A percentile compares a stretch with the other conserved stretches of the same genome.
These are phyloP conservation scores for Talaromyces funiculosus DNA, from an alignment of 2,329 filamentous ascomycete species.

Conservation along the genomic window DNA sequence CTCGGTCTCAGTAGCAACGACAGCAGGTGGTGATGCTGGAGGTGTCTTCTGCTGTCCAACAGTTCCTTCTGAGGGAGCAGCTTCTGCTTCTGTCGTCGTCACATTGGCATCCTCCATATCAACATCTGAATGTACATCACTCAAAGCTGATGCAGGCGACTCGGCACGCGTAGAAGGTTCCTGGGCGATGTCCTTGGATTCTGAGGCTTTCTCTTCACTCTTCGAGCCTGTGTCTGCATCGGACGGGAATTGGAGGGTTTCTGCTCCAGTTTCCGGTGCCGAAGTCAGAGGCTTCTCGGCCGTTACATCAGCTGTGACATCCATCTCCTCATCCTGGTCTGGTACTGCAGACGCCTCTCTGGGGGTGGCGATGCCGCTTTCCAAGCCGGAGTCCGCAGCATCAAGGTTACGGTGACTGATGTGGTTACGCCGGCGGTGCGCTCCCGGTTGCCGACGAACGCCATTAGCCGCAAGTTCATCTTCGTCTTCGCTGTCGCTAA, in stretches of 20 bases:
- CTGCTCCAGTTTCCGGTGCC: slow-evolving; percentile 25
- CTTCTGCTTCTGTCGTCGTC: slow-evolving; percentile 17
- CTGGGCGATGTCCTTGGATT: slow-evolving; percentile 26
- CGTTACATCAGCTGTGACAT: slow-evolving; percentile 30
- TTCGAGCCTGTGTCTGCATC: slow-evolving; percentile 26
- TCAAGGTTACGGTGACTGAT: slow-evolving; percentile 57
- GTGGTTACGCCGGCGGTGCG: slow-evolving; percentile 51
- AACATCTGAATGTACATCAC: slow-evolving; percentile 16
- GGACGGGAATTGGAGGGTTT: slow-evolving; percentile 25
- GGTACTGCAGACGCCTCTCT: slow-evolving; percentile 37
- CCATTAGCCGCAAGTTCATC: slow-evolving; percentile 67
- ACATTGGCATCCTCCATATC: slow-evolving; percentile 35
- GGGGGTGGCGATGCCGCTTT: slow-evolving; percentile 48
- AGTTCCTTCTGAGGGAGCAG: slow-evolving; percentile 16
- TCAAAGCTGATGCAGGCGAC: slow-evolving; percentile 26
- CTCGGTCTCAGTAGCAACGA: slow-evolving; percentile 14
- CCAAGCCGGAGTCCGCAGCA: slow-evolving; percentile 48
- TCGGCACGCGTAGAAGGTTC: slow-evolving; percentile 28
- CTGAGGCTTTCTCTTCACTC: slow-evolving; percentile 28
- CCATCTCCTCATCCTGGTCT: slow-evolving; percentile 43
- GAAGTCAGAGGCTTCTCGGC: slow-evolving; percentile 37
- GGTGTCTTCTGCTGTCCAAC: slow-evolving; percentile 25
- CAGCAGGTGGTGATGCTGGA: slow-evolving; percentile 19
- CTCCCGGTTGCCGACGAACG: slow-evolving; percentile 52
- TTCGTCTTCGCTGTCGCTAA: slow-evolving; percentile 85